Percentiles rank a stretch among this genome's conserved stretches.
Evolutionary conservation across 306 rosid species (phyloP).

Genomic region (Fragaria vesca): DNA sequence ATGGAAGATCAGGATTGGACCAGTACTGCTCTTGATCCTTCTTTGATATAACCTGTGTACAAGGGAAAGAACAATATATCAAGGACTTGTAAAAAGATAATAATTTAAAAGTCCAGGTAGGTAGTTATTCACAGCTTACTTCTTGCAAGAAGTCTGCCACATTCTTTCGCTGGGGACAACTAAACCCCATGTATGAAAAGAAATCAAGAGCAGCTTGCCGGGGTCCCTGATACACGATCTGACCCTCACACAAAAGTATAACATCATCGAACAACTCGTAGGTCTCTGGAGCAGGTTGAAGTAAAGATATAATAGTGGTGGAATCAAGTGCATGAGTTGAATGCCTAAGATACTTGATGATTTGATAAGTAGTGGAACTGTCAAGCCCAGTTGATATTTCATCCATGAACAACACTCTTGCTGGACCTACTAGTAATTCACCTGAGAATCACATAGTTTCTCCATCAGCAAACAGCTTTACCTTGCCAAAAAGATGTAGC

Average conservation of each 20-base stretch:
- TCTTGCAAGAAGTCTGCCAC: slow-evolving; percentile 98
- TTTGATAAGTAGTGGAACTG: slow-evolving; percentile 92
- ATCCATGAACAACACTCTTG: slow-evolving; percentile 97
- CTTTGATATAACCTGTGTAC: slow-evolving; percentile 76
- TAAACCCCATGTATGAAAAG: slow-evolving; percentile 82
- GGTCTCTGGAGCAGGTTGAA: slow-evolving; percentile 99
- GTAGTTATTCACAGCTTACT: slow-evolving; percentile 46
- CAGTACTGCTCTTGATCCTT: slow-evolving; percentile 99
- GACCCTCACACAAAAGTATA: slow-evolving; percentile 91
- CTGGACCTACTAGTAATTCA: slow-evolving; percentile 91
- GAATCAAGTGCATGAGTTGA: slow-evolving; percentile 82
- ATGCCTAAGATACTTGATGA: slow-evolving; percentile 85
- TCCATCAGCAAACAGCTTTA: slow-evolving; percentile 34
- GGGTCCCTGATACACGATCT: slow-evolving; percentile 89
- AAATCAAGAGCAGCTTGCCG: slow-evolving; percentile 74
- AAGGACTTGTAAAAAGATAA: slow-evolving; percentile 19
- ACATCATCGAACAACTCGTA: slow-evolving; percentile 95
- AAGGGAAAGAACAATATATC: slow-evolving; percentile 17
- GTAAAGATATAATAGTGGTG: slow-evolving; percentile 90
- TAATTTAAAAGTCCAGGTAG: slow-evolving; percentile 21
- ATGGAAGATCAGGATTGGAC: slow-evolving; percentile 69
- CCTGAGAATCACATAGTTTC: slow-evolving; percentile 52
- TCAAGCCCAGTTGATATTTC: slow-evolving; percentile 99
- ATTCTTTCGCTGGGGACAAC: slow-evolving; percentile 86
- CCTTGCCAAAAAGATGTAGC: slow-evolving; percentile 13